A percentile compares a stretch with the other conserved stretches of the same genome.
These are phyloP conservation scores for Anthracocystis panici-leucophaei DNA, from an alignment of 1,284 basidiomycete species.

Conservation along the genomic window DNA sequence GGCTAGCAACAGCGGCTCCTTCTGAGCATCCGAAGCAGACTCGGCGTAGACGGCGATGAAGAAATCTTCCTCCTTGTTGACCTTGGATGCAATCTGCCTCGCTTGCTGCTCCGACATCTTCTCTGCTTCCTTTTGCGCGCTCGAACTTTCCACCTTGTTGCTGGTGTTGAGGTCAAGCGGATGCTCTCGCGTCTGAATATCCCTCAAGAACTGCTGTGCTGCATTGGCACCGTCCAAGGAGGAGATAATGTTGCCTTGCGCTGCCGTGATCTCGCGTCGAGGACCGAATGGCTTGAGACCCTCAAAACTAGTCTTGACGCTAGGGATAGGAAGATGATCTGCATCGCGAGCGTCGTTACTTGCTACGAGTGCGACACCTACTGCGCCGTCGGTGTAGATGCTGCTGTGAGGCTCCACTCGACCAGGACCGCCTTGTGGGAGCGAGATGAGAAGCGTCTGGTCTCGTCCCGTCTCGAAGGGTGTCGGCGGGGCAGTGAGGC, in stretches of 20 bases:
- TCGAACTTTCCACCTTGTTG: conserved; percentile 16
- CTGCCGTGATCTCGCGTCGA: conserved; percentile 76
- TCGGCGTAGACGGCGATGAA: conserved; percentile 73
- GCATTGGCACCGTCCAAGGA: conserved; percentile 78
- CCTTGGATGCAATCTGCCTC: conserved; percentile 48
- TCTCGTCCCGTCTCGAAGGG: conserved; percentile 86
- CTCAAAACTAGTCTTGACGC: conserved; percentile 72
- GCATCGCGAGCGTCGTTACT: conserved; percentile 28
- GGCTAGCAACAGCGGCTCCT: conserved; percentile 26
- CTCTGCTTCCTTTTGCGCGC: conserved; percentile 39
- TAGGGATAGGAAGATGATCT: conserved; percentile 50
- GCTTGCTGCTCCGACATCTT: conserved; percentile 45
- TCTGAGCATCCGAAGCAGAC: conserved; percentile 3
- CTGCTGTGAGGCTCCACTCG: conserved; percentile 68
- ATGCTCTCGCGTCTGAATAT: conserved; percentile 72
- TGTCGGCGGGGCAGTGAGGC: conserved; percentile 81
- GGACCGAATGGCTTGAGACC: conserved; percentile 75
- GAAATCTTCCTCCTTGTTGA: conserved; percentile 78
- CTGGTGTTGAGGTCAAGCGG: conserved; percentile 7
- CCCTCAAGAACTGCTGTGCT: conserved; percentile 77
- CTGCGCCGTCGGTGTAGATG: conserved; percentile 76
- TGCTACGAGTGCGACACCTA: conserved; percentile 77
- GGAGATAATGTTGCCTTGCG: conserved; percentile 83
- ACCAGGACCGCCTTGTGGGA: conserved; percentile 20
- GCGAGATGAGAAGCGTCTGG: conserved; percentile 78